phyloP scores from a whole-genome alignment of 169 alveolate genomes.

The Cyclospora cayetanensis region DNA sequence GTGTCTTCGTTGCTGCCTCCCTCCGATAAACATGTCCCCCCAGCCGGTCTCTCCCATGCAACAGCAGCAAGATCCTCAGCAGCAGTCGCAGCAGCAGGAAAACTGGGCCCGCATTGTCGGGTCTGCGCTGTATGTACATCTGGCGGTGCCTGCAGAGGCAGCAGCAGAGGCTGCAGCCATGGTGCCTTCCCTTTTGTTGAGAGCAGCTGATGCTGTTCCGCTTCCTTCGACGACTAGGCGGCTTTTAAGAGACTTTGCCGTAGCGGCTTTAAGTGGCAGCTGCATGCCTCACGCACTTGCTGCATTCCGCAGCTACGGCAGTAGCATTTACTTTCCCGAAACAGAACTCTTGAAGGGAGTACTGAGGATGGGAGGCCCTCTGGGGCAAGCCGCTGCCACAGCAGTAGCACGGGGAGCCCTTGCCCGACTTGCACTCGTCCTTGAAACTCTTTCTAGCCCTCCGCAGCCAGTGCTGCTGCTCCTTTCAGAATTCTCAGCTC shows the following conservation, averaged over 20 bases:
- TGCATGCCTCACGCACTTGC: constrained; percentile 6
- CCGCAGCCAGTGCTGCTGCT: constrained; percentile 51
- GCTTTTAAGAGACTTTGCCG: background rate
- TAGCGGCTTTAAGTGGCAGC: background rate
- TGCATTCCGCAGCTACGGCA: background rate
- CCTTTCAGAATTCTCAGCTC: background rate
- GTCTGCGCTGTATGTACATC: constrained; percentile 11
- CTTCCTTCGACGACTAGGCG: background rate
- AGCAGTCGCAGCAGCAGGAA: background rate
- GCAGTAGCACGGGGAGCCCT: constrained; percentile 20
- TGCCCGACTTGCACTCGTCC: background rate
- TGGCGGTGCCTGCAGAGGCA: constrained; percentile 29
- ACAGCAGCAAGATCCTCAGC: background rate
- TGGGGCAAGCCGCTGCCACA: background rate
- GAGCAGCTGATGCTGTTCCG: constrained; percentile 34
- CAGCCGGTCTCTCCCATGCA: background rate
- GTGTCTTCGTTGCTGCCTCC: background rate
- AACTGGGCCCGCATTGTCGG: background rate
- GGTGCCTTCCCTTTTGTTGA: background rate
- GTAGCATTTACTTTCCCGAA: constrained; percentile 22
- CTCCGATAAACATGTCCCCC: background rate
- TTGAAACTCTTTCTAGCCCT: background rate
- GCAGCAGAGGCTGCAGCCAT: constrained; percentile 48
- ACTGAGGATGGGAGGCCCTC: background rate
- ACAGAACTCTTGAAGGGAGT: background rate